Percentiles rank a stretch among this genome's conserved stretches.
phyloP scores from a whole-genome alignment of 495 filamentous ascomycete species.

The Penicillium parvum region DNA sequence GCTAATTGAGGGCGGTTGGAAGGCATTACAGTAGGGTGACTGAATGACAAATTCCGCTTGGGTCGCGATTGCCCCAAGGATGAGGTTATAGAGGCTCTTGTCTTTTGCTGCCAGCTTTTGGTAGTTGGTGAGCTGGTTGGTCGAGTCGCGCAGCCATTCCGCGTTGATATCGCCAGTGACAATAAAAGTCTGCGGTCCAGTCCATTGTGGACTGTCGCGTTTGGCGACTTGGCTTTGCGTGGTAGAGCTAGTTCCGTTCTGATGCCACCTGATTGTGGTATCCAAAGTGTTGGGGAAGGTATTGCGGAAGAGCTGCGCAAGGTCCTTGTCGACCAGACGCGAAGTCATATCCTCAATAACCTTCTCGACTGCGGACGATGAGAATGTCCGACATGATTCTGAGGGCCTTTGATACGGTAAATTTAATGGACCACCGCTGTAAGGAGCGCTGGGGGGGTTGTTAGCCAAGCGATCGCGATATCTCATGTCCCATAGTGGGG shows the following conservation, averaged over 20 bases:
- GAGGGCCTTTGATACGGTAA: constrained; percentile 90
- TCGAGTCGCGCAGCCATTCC: constrained; percentile 96
- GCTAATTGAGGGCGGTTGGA: constrained; percentile 87
- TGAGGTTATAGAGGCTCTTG: constrained; percentile 65
- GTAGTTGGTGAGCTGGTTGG: constrained; percentile 90
- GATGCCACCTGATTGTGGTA: constrained; percentile 81
- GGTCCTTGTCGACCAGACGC: constrained; percentile 78
- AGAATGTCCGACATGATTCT: constrained; percentile 79
- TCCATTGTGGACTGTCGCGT: constrained; percentile 62
- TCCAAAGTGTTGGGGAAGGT: constrained; percentile 95
- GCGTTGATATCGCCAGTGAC: constrained; percentile 99
- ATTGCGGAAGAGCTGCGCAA: constrained; percentile 92
- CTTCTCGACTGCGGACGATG: constrained; percentile 77
- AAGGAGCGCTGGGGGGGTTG: constrained; percentile 53
- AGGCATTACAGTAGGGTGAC: constrained; percentile 96
- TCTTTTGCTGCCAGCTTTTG: constrained; percentile 80
- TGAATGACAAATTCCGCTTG: constrained; percentile 92
- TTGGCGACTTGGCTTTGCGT: constrained; percentile 32
- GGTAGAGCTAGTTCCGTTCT: constrained; percentile 38
- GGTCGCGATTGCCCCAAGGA: constrained; percentile 93
- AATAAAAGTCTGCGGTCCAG: constrained; percentile 85
- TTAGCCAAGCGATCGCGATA: not conserved
- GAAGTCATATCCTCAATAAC: constrained; percentile 77
- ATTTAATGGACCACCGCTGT: constrained; percentile 70
- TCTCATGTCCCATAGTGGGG: not conserved